These are phyloP conservation scores for Cladophialophora bantiana DNA, from an alignment of 2,329 filamentous ascomycete genomes.

Conservation along the genomic window DNA sequence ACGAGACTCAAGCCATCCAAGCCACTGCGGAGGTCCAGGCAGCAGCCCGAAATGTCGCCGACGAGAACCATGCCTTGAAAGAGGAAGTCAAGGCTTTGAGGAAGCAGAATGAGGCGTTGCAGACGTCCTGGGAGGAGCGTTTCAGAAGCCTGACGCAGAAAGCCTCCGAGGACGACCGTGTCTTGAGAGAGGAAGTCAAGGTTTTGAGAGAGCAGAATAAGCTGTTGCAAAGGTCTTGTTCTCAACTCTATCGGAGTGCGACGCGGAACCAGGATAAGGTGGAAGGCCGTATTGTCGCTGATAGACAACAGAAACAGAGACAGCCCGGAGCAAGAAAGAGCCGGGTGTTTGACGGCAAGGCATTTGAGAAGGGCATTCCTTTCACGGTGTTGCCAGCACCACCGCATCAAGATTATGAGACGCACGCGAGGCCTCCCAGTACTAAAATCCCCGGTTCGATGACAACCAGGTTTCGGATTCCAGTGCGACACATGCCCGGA, in stretches of 20 bases:
- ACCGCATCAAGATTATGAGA: neutral
- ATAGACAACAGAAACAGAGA: neutral
- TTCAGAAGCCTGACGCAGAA: neutral
- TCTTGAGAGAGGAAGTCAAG: slow-evolving; percentile 50
- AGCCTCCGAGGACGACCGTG: slow-evolving; percentile 69
- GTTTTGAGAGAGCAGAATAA: slow-evolving; percentile 11
- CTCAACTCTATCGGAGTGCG: too few species aligned
- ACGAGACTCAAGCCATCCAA: slow-evolving; percentile 70
- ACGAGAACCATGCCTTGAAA: slow-evolving; percentile 70
- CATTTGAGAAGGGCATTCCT: neutral
- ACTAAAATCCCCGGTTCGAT: neutral
- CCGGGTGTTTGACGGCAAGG: neutral
- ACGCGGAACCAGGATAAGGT: neutral
- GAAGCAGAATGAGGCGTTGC: slow-evolving; percentile 6
- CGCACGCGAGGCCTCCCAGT: neutral
- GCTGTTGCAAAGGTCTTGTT: neutral
- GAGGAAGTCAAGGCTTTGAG: slow-evolving; percentile 24
- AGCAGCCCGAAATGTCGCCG: slow-evolving; percentile 71
- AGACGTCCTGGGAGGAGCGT: neutral
- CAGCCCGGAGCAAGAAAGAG: neutral
- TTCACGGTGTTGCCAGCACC: neutral
- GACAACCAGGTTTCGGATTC: neutral
- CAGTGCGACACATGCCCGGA: neutral
- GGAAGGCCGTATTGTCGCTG: neutral
- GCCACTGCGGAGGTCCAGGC: slow-evolving; percentile 75